phyloP scores from a whole-genome alignment of 164 flowering plant species.

The Umbellularia californica region DNA sequence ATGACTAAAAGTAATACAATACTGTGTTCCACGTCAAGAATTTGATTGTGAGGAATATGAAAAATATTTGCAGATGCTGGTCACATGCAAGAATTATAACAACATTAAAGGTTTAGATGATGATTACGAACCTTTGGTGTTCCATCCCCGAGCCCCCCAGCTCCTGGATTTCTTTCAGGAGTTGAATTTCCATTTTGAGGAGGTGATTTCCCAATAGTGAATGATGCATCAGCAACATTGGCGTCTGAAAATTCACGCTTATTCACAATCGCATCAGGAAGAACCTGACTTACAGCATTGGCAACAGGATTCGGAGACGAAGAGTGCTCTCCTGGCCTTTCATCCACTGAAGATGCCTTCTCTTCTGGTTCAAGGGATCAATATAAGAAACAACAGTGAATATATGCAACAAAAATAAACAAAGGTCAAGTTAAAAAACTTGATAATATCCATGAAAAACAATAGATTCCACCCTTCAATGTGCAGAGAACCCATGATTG shows the following conservation, averaged over 20 bases:
- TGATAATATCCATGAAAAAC: background rate
- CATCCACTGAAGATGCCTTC: slow-evolving; percentile 14
- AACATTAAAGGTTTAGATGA: background rate
- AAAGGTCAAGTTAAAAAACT: background rate
- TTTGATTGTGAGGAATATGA: background rate
- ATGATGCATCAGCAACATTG: slow-evolving; percentile 39
- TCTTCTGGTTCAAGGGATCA: slow-evolving; percentile 28
- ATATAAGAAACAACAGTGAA: background rate
- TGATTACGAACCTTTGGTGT: slow-evolving; percentile 74
- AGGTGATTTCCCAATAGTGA: slow-evolving; percentile 64
- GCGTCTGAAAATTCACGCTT: slow-evolving; percentile 34
- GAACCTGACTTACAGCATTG: slow-evolving; percentile 11
- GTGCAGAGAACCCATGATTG: background rate
- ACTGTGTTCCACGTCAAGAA: background rate
- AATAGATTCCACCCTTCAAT: background rate
- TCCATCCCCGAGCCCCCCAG: slow-evolving; percentile 77
- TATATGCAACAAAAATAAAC: background rate
- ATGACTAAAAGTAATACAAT: background rate
- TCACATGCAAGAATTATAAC: background rate
- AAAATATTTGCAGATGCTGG: background rate
- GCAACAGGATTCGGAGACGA: slow-evolving; percentile 17
- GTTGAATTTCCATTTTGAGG: slow-evolving; percentile 37
- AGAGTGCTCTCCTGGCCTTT: slow-evolving; percentile 17
- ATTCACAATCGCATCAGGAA: slow-evolving; percentile 26
- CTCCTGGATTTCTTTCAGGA: slow-evolving; percentile 31